These are phyloP conservation scores for Dissophora ornata DNA, from an alignment of 192 early-diverging fungal species.

Conservation along the genomic window DNA sequence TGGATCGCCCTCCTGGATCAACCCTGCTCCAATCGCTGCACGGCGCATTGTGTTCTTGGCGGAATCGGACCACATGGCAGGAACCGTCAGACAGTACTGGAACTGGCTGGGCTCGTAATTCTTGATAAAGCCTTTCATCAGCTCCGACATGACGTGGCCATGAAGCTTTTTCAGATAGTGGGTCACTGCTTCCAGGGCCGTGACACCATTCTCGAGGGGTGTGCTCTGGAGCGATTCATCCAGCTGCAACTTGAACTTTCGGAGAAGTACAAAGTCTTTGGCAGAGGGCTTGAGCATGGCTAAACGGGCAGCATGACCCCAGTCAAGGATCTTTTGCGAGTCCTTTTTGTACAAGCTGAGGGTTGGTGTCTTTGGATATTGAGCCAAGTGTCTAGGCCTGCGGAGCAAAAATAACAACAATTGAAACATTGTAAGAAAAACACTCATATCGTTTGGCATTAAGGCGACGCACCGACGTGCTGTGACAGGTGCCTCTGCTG, in stretches of 20 bases:
- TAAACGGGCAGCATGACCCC: conserved; percentile 57
- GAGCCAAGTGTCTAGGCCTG: conserved; percentile 50
- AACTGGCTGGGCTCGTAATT: conserved; percentile 36
- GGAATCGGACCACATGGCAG: conserved; percentile 65
- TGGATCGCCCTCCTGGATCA: conserved; percentile 58
- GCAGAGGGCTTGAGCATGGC: conserved; percentile 50
- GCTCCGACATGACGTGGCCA: conserved; percentile 50
- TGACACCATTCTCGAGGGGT: conserved; percentile 51
- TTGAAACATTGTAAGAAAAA: no score
- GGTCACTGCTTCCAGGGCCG: conserved; percentile 42
- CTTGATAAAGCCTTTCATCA: conserved; percentile 56
- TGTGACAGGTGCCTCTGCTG: no score
- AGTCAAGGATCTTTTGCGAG: conserved; percentile 53
- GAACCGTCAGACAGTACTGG: conserved; percentile 62
- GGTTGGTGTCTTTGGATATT: conserved; percentile 61
- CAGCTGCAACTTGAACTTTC: conserved; percentile 55
- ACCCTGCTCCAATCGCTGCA: conserved; percentile 60
- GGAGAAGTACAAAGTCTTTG: conserved; percentile 49
- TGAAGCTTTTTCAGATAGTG: conserved; percentile 56
- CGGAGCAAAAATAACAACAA: neutral
- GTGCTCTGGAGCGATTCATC: conserved; percentile 49
- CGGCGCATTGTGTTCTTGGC: conserved; percentile 66
- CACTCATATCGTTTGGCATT: no score
- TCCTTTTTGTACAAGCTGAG: conserved; percentile 53
- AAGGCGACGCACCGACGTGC: no score